Evolutionary conservation across 1,139 yeast genomes (phyloP).

Genomic region (Diutina neorugosa): DNA sequence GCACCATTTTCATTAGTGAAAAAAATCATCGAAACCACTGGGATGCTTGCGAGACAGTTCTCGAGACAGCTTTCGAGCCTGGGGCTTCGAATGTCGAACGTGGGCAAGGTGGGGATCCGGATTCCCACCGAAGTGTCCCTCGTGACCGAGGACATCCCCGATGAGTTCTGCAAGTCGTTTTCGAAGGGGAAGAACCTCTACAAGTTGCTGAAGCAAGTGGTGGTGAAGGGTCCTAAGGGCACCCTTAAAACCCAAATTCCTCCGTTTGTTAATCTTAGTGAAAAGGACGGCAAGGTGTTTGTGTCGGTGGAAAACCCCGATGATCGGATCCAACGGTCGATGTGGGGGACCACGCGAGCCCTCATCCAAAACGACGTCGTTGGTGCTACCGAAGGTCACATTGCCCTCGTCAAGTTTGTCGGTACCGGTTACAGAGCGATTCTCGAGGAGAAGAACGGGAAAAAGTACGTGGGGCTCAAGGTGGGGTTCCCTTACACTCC

Average conservation of each 20-base stretch:
- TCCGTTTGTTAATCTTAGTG: slow-evolving; percentile 43
- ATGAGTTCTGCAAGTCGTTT: slow-evolving; percentile 40
- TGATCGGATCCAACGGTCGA: slow-evolving; percentile 60
- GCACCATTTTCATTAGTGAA: not conserved
- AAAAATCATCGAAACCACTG: not conserved
- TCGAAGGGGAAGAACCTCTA: slow-evolving; percentile 58
- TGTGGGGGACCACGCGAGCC: slow-evolving; percentile 95
- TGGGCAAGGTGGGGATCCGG: slow-evolving; percentile 31
- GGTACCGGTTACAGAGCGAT: slow-evolving; percentile 96
- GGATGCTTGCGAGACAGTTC: not conserved
- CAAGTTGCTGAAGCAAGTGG: slow-evolving; percentile 46
- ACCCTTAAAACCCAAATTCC: slow-evolving; percentile 54
- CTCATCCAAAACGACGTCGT: slow-evolving; percentile 62
- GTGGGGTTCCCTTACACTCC: slow-evolving; percentile 66
- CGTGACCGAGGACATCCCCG: slow-evolving; percentile 25
- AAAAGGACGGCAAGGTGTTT: slow-evolving; percentile 23
- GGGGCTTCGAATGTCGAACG: slow-evolving; percentile 17
- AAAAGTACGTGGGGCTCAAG: slow-evolving; percentile 55
- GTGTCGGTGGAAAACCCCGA: slow-evolving; percentile 48
- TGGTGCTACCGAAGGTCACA: slow-evolving; percentile 90
- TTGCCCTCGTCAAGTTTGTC: slow-evolving; percentile 76
- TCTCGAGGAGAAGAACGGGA: slow-evolving; percentile 33
- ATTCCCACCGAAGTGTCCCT: slow-evolving; percentile 22
- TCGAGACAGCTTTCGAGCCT: not conserved
- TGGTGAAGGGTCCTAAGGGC: slow-evolving; percentile 79